Conservation (phyloP, 768 basidiomycete species). For the Crucibulum laeve region DNA sequence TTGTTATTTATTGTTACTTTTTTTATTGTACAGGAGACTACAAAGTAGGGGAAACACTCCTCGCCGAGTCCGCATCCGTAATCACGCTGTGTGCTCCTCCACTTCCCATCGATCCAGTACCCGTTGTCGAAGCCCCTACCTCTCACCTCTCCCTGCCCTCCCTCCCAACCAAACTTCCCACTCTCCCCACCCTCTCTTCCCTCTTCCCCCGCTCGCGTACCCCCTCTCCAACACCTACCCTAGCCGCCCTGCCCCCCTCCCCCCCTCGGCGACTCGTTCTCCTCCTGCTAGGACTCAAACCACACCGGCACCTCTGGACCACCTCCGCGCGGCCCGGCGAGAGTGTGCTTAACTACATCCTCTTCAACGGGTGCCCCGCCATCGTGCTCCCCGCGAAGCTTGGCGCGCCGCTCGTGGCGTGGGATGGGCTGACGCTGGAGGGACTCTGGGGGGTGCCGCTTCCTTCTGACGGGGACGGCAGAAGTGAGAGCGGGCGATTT, state of each 20-base stretch:
- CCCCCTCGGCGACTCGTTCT: slow-evolving; percentile 57
- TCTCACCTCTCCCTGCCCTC: slow-evolving; percentile 24
- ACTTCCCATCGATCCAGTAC: slow-evolving; percentile 13
- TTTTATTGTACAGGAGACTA: slow-evolving; percentile 49
- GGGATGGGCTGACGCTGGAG: slow-evolving; percentile 58
- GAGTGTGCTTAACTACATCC: slow-evolving; percentile 58
- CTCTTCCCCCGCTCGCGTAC: slow-evolving; percentile 45
- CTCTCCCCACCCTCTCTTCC: slow-evolving; percentile 37
- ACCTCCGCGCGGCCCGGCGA: slow-evolving; percentile 55
- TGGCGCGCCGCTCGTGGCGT: slow-evolving; percentile 60
- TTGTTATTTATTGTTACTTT: neutral
- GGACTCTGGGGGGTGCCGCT: slow-evolving; percentile 50
- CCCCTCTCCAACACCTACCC: slow-evolving; percentile 43
- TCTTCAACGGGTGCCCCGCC: slow-evolving; percentile 58
- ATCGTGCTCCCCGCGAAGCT: slow-evolving; percentile 55
- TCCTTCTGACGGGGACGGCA: slow-evolving; percentile 27
- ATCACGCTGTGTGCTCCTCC: slow-evolving; percentile 39
- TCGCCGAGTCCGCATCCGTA: slow-evolving; percentile 51
- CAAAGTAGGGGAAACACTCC: slow-evolving; percentile 50
- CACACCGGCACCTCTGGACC: slow-evolving; percentile 57
- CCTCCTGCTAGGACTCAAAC: slow-evolving; percentile 52
- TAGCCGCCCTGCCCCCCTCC: slow-evolving; percentile 35
- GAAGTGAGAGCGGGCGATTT: slow-evolving; percentile 32
- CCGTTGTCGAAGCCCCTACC: slow-evolving; percentile 8
- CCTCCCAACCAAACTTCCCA: slow-evolving; percentile 20